These are phyloP conservation scores for Dioscorea dumetorum DNA, from an alignment of 106 monocot species.

Conservation along the genomic window DNA sequence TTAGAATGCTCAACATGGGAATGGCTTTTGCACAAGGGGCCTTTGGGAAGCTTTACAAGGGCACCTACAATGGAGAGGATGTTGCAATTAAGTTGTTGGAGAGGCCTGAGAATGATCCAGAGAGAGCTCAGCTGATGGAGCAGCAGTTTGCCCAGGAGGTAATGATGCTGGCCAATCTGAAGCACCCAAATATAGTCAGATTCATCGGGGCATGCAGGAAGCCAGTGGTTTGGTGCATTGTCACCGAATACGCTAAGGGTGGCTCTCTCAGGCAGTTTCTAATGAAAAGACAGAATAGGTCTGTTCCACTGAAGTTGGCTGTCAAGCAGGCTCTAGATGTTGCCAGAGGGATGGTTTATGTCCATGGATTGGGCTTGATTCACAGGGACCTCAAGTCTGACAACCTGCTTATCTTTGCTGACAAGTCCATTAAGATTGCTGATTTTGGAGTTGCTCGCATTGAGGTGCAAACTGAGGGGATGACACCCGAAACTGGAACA, in stretches of 20 bases:
- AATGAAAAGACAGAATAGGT: conserved; percentile 23
- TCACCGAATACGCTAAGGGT: conserved; percentile 29
- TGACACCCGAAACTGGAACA: conserved; percentile 37
- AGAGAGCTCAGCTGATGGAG: conserved; percentile 54
- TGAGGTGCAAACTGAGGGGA: conserved; percentile 24
- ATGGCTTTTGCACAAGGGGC: conserved; percentile 62
- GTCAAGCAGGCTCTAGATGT: conserved; percentile 31
- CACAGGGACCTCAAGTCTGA: conserved; percentile 37
- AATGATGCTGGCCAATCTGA: conserved; percentile 68
- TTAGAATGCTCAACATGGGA: conserved; percentile 54
- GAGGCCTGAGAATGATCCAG: conserved; percentile 47
- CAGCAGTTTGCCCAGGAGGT: conserved; percentile 73
- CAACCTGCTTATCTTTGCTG: conserved; percentile 23
- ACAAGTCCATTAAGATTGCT: conserved; percentile 36
- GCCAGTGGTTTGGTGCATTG: conserved; percentile 30
- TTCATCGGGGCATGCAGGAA: conserved; percentile 35
- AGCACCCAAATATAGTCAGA: conserved; percentile 51
- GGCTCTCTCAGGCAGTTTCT: conserved; percentile 32
- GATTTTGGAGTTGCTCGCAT: conserved; percentile 34
- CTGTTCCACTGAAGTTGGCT: conserved; percentile 19
- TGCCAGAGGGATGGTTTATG: conserved; percentile 31
- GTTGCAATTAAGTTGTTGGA: conserved; percentile 67
- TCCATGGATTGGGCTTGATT: conserved; percentile 26
- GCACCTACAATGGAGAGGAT: conserved; percentile 63
- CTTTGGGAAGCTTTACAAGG: conserved; percentile 68